Base-by-base conservation (phyloP, 352 stramenopile species). In the Lagenidium giganteum region DNA sequence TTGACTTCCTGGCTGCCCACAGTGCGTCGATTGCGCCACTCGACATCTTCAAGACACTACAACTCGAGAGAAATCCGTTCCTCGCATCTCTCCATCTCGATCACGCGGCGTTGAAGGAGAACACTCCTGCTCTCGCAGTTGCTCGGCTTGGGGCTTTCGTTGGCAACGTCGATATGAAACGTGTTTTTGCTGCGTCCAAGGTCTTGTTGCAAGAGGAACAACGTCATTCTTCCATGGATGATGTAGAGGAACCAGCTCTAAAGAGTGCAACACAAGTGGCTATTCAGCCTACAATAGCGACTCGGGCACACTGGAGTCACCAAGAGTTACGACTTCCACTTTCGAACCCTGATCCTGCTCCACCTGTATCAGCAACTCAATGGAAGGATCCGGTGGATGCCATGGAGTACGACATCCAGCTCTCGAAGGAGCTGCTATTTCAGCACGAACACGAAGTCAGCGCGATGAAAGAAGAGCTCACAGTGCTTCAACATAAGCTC, bases 1-100 rank as follows among this genome's bases (percentile, higher is more conserved):
- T 83, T 11, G 61, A 78, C 35, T 87, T 90, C 38, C 54, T 90
- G 6, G 39, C 59, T 2, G 55, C 52, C 23, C 51, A 66, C 41
- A 17, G 26, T 8, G 56, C 53, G 21, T 49, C 53, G 24, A 18
- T 57, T 11, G 46, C 65, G 3, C 28, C 47, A 14, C 49, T 84
- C 4, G 54, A 77, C 21, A 61, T 57, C 5, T 65, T 89, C 17
- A 61, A 65, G 9, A 44, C 49, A 5, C 33, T 88, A n/a, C 65
- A 58, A 3, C 59, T 89, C 8, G 42, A 57, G 38, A 61, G 72
- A n/a, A 92, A 92, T 22, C 80, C 74, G 34, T 78, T 89, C 34
- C 56, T 92, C 26, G 53, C 58, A 26, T 43, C 57, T 5, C 52
- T 91, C 13, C 69, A 82, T 25, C 44, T 89, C 20, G 67, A 87